phyloP scores from a whole-genome alignment of 1,284 basidiomycete species.

The Xerocomus nothofagi region DNA sequence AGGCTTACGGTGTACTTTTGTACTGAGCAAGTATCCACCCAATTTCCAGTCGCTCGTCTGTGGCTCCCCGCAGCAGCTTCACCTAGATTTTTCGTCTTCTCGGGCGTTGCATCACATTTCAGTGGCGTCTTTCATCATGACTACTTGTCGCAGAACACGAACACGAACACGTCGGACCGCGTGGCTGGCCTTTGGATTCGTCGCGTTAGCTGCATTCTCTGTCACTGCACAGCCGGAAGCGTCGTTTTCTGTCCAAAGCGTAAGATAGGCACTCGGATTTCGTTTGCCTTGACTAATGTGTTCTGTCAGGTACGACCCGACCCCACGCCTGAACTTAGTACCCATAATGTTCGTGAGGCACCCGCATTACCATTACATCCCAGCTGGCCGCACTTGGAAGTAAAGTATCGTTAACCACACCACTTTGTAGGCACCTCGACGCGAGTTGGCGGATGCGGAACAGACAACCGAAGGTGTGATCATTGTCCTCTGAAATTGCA shows the following conservation, averaged over 20 bases:
- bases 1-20: no score
- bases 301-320: constrained; percentile 16
- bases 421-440: constrained; percentile 17
- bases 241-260: constrained; percentile 24
- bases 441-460: constrained; percentile 33
- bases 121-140: constrained; percentile 13
- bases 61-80: neutral
- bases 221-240: constrained; percentile 36
- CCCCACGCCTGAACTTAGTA: constrained; percentile 1
- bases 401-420: neutral
- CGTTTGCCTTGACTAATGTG: neutral
- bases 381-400: neutral
- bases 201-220: constrained; percentile 46
- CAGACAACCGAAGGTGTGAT: constrained; percentile 50
- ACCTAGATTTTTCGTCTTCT: neutral
- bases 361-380: constrained; percentile 3
- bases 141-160: constrained; percentile 19
- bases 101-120: neutral
- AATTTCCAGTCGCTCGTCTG: neutral
- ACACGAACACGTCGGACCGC: constrained; percentile 51
- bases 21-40: no score
- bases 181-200: constrained; percentile 58
- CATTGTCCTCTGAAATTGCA: neutral
- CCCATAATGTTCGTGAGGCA: constrained; percentile 15
- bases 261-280: constrained; percentile 9